These are phyloP conservation scores for Pichia sorboxylosa DNA, from an alignment of 1,139 yeast genomes.

Conservation along the genomic window DNA sequence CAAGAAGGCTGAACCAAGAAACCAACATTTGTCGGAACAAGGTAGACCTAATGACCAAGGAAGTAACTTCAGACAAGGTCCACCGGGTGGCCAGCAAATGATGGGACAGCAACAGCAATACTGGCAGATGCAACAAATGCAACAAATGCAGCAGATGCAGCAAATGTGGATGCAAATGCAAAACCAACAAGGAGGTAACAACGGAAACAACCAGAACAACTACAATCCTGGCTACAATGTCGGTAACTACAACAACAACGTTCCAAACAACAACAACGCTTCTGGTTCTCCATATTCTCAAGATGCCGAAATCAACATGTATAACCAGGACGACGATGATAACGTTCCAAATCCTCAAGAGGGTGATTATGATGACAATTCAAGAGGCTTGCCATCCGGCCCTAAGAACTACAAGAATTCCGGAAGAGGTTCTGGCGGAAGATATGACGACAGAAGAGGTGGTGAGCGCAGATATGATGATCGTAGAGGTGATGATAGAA, in stretches of 20 bases:
- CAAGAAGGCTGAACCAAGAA: conserved; percentile 95
- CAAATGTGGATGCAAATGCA: conserved; percentile 19
- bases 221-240: background rate
- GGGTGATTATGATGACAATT: conserved; percentile 1
- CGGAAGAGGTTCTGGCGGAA: conserved; percentile 8
- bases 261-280: too few species aligned
- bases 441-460: background rate
- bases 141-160: conserved; percentile 38
- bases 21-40: conserved; percentile 29
- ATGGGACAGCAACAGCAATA: conserved; percentile 39
- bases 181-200: conserved; percentile 11
- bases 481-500: conserved; percentile 11
- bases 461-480: conserved; percentile 1
- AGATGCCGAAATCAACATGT: conserved; percentile 14
- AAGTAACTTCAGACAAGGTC: conserved; percentile 15
- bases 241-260: conserved; percentile 6
- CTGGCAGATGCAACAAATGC: conserved; percentile 48
- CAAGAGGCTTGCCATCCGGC: conserved; percentile 22
- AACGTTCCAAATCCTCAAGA: conserved; percentile 26
- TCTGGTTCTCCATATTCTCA: conserved; percentile 10
- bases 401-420: conserved; percentile 21
- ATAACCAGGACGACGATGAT: conserved; percentile 19
- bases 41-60: conserved; percentile 17
- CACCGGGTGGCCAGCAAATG: conserved; percentile 37
- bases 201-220: background rate